These are phyloP conservation scores for Suhomyces canberraensis DNA, from an alignment of 805 yeast species.

Conservation along the genomic window DNA sequence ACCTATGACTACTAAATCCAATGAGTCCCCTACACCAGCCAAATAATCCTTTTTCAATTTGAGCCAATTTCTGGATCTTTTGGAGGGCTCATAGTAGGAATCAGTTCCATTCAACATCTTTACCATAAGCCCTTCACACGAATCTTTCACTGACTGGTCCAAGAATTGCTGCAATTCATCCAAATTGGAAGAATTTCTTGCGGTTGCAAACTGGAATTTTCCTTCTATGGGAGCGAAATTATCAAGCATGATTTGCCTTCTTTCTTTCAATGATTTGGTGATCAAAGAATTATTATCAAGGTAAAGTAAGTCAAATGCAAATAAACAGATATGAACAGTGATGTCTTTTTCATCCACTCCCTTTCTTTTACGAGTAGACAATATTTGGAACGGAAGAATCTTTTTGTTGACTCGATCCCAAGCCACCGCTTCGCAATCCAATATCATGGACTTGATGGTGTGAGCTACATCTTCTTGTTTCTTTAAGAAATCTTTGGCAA, in stretches of 20 bases:
- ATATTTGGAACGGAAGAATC: constrained; percentile 88
- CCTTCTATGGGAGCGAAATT: constrained; percentile 65
- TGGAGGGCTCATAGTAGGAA: constrained; percentile 88
- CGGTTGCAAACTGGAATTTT: constrained; percentile 77
- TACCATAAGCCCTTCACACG: constrained; percentile 96
- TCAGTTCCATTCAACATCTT: constrained; percentile 80
- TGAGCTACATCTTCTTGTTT: constrained; percentile 12
- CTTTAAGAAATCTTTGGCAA: constrained; percentile 57
- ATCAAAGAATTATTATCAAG: constrained; percentile 72
- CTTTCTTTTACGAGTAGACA: constrained; percentile 91
- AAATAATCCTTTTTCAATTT: constrained; percentile 93
- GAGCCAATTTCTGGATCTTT: constrained; percentile 92
- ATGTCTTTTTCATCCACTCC: constrained; percentile 86
- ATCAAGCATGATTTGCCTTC: constrained; percentile 59
- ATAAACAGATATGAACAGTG: constrained; percentile 86
- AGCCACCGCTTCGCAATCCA: constrained; percentile 97
- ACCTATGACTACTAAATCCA: constrained; percentile 90
- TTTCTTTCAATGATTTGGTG: constrained; percentile 60
- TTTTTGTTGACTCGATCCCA: constrained; percentile 80
- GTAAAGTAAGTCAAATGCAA: constrained; percentile 84
- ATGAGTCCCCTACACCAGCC: constrained; percentile 93
- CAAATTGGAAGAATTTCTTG: constrained; percentile 63
- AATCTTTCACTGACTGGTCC: constrained; percentile 83
- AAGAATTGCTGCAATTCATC: constrained; percentile 78
- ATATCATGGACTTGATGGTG: constrained; percentile 49